Evolutionary conservation across 1,284 basidiomycete species (phyloP).

Genomic region (Fistulinella staudtii): DNA sequence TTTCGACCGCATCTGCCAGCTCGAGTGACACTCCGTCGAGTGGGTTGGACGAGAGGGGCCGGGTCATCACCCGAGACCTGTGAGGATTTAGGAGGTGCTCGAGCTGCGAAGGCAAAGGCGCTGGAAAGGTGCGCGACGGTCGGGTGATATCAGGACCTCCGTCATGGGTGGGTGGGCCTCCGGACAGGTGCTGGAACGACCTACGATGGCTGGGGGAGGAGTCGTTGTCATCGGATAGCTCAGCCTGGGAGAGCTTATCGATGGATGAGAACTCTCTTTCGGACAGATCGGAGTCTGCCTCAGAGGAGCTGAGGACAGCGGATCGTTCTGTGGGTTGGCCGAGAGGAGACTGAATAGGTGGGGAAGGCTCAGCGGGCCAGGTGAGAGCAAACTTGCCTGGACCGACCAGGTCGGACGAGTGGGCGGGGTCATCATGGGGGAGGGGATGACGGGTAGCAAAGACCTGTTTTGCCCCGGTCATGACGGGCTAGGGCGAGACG

Average conservation of each 20-base stretch:
- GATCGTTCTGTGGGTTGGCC: slow-evolving; percentile 34
- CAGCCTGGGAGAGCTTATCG: slow-evolving; percentile 31
- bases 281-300: slow-evolving; percentile 46
- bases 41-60: slow-evolving; percentile 2
- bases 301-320: slow-evolving; percentile 42
- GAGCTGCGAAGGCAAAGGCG: slow-evolving; percentile 68
- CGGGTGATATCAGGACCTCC: slow-evolving; percentile 39
- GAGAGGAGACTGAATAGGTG: slow-evolving; percentile 32
- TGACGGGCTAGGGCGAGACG: slow-evolving; percentile 18
- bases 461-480: slow-evolving; percentile 32
- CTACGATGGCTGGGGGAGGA: slow-evolving; percentile 22
- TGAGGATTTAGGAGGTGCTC: slow-evolving; percentile 63
- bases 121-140: slow-evolving; percentile 66
- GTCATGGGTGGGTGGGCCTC: slow-evolving; percentile 18
- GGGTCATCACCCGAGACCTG: slow-evolving; percentile 27
- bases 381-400: slow-evolving; percentile 49
- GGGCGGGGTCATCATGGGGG: slow-evolving; percentile 29
- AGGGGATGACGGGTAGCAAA: slow-evolving; percentile 28
- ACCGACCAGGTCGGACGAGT: slow-evolving; percentile 39
- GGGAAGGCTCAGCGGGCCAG: slow-evolving; percentile 43
- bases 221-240: slow-evolving; percentile 34
- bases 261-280: slow-evolving; percentile 38
- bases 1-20: slow-evolving; percentile 83
- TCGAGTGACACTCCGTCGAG: slow-evolving; percentile 63
- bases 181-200: slow-evolving; percentile 25